phyloP scores from a whole-genome alignment of 192 early-diverging fungal species.

The Gryganskiella cystojenkinii region DNA sequence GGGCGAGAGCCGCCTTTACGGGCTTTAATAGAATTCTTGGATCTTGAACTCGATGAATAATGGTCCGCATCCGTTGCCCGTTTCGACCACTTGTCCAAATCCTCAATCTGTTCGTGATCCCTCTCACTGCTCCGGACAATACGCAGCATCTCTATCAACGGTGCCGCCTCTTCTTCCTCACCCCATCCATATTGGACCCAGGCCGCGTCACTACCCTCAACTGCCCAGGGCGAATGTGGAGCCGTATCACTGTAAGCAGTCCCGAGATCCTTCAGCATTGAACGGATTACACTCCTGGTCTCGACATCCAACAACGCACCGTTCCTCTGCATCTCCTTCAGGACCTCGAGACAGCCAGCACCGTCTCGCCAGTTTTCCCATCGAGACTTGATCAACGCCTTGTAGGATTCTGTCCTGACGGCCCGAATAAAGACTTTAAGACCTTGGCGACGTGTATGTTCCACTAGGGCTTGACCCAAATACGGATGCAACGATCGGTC shows the following conservation, averaged over 20 bases:
- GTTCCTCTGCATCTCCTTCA: slow-evolving; percentile 45
- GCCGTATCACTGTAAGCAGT: not conserved
- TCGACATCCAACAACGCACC: slow-evolving; percentile 39
- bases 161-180: slow-evolving; percentile 23
- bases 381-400: slow-evolving; percentile 35
- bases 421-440: slow-evolving; percentile 31
- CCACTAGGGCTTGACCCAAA: slow-evolving; percentile 37
- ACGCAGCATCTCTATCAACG: slow-evolving; percentile 33
- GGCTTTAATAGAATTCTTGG: too few relatives aligned
- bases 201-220: not conserved
- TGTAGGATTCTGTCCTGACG: slow-evolving; percentile 43
- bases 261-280: slow-evolving; percentile 22
- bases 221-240: not conserved
- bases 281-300: slow-evolving; percentile 14
- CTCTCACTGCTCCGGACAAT: slow-evolving; percentile 16
- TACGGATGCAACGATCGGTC: slow-evolving; percentile 31
- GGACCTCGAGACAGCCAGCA: slow-evolving; percentile 37
- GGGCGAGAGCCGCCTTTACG: too few relatives aligned
- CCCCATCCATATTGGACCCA: slow-evolving; percentile 30
- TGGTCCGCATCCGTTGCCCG: not conserved
- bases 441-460: slow-evolving; percentile 41
- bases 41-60: too few relatives aligned
- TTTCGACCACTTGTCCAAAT: slow-evolving; percentile 24
- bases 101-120: slow-evolving; percentile 4
- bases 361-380: slow-evolving; percentile 41